A percentile compares a stretch with the other conserved stretches of the same genome.
Evolutionary conservation across 1,284 basidiomycete species (phyloP).

Genomic region (Blastosporella zonata): DNA sequence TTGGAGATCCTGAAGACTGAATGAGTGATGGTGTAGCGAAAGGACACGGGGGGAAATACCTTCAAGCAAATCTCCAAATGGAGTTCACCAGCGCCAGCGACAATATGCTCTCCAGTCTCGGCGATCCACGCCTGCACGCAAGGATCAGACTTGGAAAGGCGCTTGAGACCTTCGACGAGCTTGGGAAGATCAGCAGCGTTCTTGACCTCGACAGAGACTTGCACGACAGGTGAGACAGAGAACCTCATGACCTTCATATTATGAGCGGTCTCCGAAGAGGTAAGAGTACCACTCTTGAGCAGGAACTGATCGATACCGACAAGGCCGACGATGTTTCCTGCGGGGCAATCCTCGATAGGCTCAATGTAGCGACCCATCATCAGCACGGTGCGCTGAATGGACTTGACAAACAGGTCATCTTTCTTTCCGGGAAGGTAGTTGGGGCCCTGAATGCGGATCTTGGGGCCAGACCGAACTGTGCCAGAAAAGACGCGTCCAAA

Average conservation of each 20-base stretch:
- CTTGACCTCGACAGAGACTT: constrained; percentile 99
- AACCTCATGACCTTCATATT: constrained; percentile 99
- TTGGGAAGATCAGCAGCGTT: constrained; percentile 99
- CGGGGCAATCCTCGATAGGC: constrained; percentile 98
- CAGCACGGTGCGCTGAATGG: constrained; percentile 97
- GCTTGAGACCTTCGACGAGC: constrained; percentile 99
- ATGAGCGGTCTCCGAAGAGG: constrained; percentile 97
- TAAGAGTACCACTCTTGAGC: constrained; percentile 98
- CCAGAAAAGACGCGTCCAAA: constrained; percentile 99
- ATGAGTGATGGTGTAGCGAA: constrained; percentile 3
- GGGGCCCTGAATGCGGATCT: constrained; percentile 99
- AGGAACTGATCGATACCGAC: constrained; percentile 99
- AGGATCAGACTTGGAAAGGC: constrained; percentile 99
- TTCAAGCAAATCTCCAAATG: constrained; percentile 99
- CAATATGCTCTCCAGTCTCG: constrained; percentile 97
- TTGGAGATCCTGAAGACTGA: constrained; percentile 79
- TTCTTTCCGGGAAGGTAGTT: constrained; percentile 99
- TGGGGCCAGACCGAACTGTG: constrained; percentile 95
- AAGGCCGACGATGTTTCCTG: constrained; percentile 98
- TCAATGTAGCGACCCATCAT: constrained; percentile 99
- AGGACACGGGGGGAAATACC: constrained; percentile 38
- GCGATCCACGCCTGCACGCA: constrained; percentile 96
- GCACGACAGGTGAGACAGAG: constrained; percentile 99
- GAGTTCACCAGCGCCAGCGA: constrained; percentile 98
- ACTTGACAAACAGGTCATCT: constrained; percentile 98